A percentile compares a stretch with the other conserved stretches of the same genome.
Conservation (phyloP, 164 flowering plant genomes). For the grape (Vitis vinifera) region DNA sequence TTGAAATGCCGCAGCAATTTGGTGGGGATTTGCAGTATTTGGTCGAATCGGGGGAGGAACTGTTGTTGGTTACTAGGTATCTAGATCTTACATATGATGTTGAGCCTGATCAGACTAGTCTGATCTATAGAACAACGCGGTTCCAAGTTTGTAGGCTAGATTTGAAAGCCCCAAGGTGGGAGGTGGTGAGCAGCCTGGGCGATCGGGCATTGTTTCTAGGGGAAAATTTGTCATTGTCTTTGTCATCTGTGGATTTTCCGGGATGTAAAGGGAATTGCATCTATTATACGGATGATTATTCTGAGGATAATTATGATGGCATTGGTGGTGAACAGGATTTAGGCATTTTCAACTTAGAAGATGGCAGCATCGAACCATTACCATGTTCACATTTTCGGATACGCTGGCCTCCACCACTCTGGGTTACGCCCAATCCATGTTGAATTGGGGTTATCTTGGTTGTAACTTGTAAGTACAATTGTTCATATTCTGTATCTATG, state of each 20-base stretch:
- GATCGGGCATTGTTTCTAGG: conserved; percentile 49
- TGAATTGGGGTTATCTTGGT: conserved; percentile 6
- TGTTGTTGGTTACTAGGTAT: conserved; percentile 45
- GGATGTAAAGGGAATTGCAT: conserved; percentile 44
- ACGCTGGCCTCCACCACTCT: conserved; percentile 40
- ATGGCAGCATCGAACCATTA: conserved; percentile 38
- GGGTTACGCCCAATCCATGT: conserved; percentile 52
- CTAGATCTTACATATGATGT: conserved; percentile 27
- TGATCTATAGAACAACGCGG: conserved; percentile 32
- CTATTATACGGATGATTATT: conserved; percentile 60
- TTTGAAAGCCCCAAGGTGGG: conserved; percentile 32
- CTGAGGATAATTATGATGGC: conserved; percentile 35
- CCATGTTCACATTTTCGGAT: conserved; percentile 20
- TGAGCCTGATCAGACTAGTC: conserved; percentile 14
- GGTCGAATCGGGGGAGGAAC: conserved; percentile 37
- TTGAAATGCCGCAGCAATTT: conserved; percentile 19
- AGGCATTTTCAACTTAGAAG: conserved; percentile 43
- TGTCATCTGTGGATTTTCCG: conserved; percentile 36
- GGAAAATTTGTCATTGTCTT: conserved; percentile 45
- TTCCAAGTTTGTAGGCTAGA: conserved; percentile 42
- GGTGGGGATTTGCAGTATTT: conserved; percentile 49
- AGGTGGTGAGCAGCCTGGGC: conserved; percentile 30
- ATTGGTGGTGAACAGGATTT: conserved; percentile 38
- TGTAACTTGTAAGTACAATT: neutral
- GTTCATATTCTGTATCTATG: too few species aligned